Base-by-base conservation (phyloP, 345 rosid species). In the Euphorbia lathyris region DNA sequence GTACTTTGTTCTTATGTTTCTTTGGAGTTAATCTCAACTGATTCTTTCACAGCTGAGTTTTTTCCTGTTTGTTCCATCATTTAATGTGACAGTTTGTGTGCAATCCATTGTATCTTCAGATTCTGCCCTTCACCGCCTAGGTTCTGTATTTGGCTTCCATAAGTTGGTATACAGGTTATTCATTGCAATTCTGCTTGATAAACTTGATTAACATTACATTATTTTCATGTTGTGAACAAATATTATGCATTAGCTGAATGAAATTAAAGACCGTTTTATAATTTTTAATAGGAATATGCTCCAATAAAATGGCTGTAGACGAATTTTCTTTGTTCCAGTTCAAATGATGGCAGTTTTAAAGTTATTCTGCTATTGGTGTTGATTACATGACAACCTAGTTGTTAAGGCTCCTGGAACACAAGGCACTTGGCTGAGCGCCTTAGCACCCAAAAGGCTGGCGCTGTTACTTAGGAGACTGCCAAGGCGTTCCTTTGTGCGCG, bases 1-100 rank as follows among this genome's bases (percentile, higher is more conserved):
- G 71, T 59, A 43, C 56, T 73, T 19, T 79, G 67, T 58, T 76
- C 50, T 70, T 58, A 58, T 47, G 58, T 63, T 69, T 27, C 7
- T 59, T 68, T 52, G 36, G 77, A 66, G 64, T 27, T 74, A 69
- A 72, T 64, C 40, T 74, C 60, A 62, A 45, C 47, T 69, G 66
- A 69, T 80, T 78, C 72, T 70, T 78, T 78, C 66, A 60, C 40
- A 68, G 22, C 26, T 57, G 63, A 53, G 47, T 14, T 53, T 79
- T 73, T 30, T 63, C 19, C 40, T 40, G n/a, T 5, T 59, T 58
- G 30, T 57, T 61, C 70, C 45, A 38, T 64, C 43, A 59, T 60
- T 65, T 26, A 40, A 60, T 73, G 60, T 73, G 57, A 47, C 50
- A 65, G 25, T 45, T 61, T 40, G 69, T 48, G n/a, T 55, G 64